Evolutionary conservation across 2,329 filamentous ascomycete genomes (phyloP), one percentile per base, ranked within the genome.

Genomic region (Cladosporium sp.): DNA sequence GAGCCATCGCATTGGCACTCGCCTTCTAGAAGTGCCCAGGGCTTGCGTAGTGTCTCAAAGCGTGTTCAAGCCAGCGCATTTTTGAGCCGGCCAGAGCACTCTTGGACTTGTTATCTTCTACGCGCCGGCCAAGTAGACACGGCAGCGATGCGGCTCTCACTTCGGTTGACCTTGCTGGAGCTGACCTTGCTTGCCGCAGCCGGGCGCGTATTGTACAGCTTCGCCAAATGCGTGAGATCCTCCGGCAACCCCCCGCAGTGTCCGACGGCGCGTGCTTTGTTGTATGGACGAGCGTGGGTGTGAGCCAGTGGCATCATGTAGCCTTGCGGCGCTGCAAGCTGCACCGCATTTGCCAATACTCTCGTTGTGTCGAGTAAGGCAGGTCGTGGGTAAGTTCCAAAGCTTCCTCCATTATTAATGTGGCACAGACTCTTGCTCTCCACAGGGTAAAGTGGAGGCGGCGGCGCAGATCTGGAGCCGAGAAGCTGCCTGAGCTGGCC

Each of bases 221-320:
- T 25, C 6, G 3, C 25, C 25, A 3, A 34, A 14, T n/a, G n/a
- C 50, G 43, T 28, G 22, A 15, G 28, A 40, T 28, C 50, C 20
- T 52, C 38, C 50, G 50, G 50, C 50, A 30, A 52, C 39, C 50
- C 50, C 50, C 50, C 50, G 39, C 50, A 25, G 19, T 52, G 50
- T 52, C 50, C 50, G 50, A 22, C 20, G 43, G 43, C 36, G 36
- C 25, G 37, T 37, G 36, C 36, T 8, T 51, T 19, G 25, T 49
- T 49, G 22, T 28, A 47, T 47, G 25, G 43, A 47, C 43, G 30
- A 34, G 30, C 30, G 30, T 34, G 30, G 30, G 25, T 17, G 28
- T 28, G 25, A 30, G 43, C 25, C 38, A 17, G 14, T 30, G 19
- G 50, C 37, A 36, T 52, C 30, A 40, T 36, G 36, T 19, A 28